Evolutionary conservation across 805 yeast genomes (phyloP).

Genomic region (Suhomyces sp.): DNA sequence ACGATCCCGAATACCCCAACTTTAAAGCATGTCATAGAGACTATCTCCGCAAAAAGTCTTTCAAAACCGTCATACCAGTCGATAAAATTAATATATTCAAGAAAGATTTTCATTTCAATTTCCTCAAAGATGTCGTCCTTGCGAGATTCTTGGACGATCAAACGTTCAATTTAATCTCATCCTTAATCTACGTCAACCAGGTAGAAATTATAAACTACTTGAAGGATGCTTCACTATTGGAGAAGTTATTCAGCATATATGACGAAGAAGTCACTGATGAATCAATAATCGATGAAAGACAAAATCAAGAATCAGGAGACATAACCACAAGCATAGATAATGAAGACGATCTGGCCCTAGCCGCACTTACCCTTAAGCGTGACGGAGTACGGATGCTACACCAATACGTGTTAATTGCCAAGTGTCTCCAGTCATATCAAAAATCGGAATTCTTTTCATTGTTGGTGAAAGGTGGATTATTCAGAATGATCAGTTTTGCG

Average conservation of each 20-base stretch:
- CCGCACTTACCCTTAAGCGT: conserved; percentile 29
- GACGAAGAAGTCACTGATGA: conserved; percentile 15
- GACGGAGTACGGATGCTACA: conserved; percentile 79
- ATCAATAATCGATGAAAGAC: conserved; percentile 1
- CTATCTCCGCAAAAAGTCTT: conserved; percentile 56
- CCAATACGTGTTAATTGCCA: conserved; percentile 76
- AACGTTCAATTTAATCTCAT: conserved; percentile 62
- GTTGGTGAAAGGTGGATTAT: conserved; percentile 66
- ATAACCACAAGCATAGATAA: too few relatives aligned
- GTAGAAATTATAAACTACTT: conserved; percentile 62
- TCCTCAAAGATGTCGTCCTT: conserved; percentile 81
- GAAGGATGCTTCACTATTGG: conserved; percentile 51
- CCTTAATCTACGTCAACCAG: conserved; percentile 68
- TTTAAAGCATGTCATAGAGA: conserved; percentile 78
- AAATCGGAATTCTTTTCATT: conserved; percentile 63
- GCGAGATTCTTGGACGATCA: conserved; percentile 83
- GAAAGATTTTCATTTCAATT: conserved; percentile 74
- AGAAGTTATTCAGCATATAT: conserved; percentile 60
- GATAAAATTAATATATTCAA: conserved; percentile 52
- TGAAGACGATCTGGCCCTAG: too few relatives aligned
- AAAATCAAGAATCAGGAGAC: too few relatives aligned
- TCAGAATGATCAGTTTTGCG: conserved; percentile 70
- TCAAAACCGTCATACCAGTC: conserved; percentile 69
- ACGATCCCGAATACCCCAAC: conserved; percentile 83
- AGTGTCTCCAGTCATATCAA: conserved; percentile 59